These are phyloP conservation scores for Zygosaccharomyces siamensis DNA, from an alignment of 805 yeast genomes.

Conservation along the genomic window DNA sequence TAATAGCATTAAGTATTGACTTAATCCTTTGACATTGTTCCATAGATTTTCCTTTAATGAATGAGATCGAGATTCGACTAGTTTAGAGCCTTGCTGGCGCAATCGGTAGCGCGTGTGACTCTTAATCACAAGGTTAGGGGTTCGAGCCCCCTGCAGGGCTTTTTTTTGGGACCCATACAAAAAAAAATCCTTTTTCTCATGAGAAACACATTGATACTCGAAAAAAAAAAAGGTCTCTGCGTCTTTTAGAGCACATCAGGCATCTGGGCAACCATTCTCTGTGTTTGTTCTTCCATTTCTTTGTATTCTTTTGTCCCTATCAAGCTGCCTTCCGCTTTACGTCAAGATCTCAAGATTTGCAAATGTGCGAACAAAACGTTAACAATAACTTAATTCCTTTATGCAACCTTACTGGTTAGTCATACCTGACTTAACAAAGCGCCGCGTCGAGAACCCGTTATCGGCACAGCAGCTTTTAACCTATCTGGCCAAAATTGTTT, in stretches of 20 bases:
- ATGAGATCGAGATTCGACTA: no score
- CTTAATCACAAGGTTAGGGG: constrained; percentile 27
- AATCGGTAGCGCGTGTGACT: constrained; percentile 28
- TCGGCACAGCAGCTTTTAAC: neutral
- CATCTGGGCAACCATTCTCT: no score
- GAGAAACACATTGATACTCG: no score
- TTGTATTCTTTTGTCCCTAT: neutral
- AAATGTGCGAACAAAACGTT: neutral
- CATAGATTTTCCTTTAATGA: no score
- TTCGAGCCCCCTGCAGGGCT: constrained; percentile 28
- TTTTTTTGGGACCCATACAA: neutral
- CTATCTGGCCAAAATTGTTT: neutral
- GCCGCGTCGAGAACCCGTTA: neutral
- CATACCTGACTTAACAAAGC: neutral
- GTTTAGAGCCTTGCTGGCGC: constrained; percentile 20
- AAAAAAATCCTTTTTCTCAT: no score
- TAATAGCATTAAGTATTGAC: no score
- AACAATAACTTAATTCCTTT: neutral
- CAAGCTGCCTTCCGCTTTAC: neutral
- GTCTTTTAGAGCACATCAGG: no score
- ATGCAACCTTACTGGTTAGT: no score
- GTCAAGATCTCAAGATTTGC: neutral
- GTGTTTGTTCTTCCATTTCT: no score
- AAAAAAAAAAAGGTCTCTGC: no score
- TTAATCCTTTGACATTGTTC: no score